Base-by-base conservation (phyloP, 495 filamentous ascomycete genomes). In the Xylaria telfairii region DNA sequence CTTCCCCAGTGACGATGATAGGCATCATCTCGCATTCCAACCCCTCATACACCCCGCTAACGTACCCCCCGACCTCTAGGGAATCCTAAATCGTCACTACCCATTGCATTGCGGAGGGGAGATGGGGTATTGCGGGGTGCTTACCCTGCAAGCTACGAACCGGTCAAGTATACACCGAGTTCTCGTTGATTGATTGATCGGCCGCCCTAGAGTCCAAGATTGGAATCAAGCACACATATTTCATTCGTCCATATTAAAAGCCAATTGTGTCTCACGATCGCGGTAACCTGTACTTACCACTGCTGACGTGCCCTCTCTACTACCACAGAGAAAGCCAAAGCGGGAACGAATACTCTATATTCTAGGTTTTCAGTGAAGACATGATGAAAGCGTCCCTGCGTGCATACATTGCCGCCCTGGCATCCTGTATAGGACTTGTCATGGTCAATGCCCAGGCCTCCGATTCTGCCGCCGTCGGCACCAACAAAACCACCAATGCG, bases 401-500 rank as follows among this genome's bases (percentile, higher is more conserved):
- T 59, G n/a, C 63, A n/a, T 47, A 54, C 30, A 69, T 71, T 51
- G 34, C 56, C 12, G 32, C 54, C 37, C 60, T 78, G 34, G 66
- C 69, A 49, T 71, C 70, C 15, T 73, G 54, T 42, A 30, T 63
- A 32, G 59, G 67, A 30, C 15, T 63, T 34, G 54, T 17, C 30
- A 6, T 30, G 17, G 73, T 74, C 56, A 71, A 30, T 17, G 71
- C 76, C 21, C 74, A 76, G 64, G 70, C 71, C 56, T 78, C 75
- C 49, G 76, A 76, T 24, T 70, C 73, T 4, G 71, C 72, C 2
- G 51, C 24, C 5, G 74, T 78, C 21, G 76, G 76, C 0, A 78
- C 76, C 39, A 75, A 78, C 66, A 78, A 78, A 65, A 76, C 76
- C 12, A 78, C 77, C 28, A 78, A 76, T 67, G 73, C 63, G 17